Base-by-base conservation (phyloP, 2,329 filamentous ascomycete genomes). In the Xylariaceae sp. region DNA sequence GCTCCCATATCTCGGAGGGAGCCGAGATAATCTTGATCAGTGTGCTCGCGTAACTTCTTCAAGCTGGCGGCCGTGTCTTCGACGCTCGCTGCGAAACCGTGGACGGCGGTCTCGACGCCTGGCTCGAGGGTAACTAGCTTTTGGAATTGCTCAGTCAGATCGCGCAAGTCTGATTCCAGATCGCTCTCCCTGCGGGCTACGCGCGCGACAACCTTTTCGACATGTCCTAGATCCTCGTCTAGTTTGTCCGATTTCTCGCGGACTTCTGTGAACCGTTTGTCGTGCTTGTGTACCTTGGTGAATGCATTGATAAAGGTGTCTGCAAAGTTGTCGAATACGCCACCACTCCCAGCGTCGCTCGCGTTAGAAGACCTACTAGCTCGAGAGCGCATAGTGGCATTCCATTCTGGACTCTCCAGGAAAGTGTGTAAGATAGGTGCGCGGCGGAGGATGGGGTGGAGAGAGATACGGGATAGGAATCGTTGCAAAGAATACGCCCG, bases 231-330 rank as follows among this genome's bases (percentile, higher is more conserved):
- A 61, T 98, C 93, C 56, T 97, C 91, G 58, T 95, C 89, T 4
- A 98, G 76, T 67, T 95, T 97, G 66, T 94, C 87, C 29, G 88
- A 87, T 63, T 88, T 87, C 59, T 97, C 93, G 56, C 84, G 83
- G 45, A 97, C 90, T 61, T 97, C 91, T 51, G 94, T 83, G 64
- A 98, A 98, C 24, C 93, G 85, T 55, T 87, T 85, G 65, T 98
- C 93, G 6, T 90, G 87, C 64, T 94, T 95, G 71, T 97, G 87
- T 2, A 95, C 85, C 65, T 97, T 98, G 36, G 87, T 90, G 59
- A 98, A 98, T 30, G 89, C 91, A 61, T 97, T 97, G 64, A 98
- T 86, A 61, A 97, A 94, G 28, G 87, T 94, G 63, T 98, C 93
- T 31, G 93, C 89, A 60, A 97, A 89, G 56, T 87, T 90, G 61